Conservation (phyloP, 2,329 filamentous ascomycete genomes). For the Colletotrichum spaethianum region DNA sequence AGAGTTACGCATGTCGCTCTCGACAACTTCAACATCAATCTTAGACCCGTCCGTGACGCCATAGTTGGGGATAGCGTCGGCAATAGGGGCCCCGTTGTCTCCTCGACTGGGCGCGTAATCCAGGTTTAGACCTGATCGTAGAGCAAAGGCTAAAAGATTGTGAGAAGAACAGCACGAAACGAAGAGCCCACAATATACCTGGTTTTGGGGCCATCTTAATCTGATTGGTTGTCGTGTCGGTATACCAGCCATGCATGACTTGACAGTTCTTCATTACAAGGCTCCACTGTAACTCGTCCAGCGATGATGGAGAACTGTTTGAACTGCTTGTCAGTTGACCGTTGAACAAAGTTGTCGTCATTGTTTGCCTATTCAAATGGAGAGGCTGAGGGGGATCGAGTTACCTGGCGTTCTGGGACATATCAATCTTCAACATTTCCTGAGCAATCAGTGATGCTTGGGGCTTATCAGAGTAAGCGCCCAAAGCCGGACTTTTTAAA, state of each 20-base stretch:
- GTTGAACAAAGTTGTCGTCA: too few relatives aligned
- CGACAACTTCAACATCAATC: slow-evolving; percentile 10
- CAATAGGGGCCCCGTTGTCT: neutral
- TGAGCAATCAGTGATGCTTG: neutral
- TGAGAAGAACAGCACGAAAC: neutral
- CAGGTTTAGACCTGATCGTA: neutral
- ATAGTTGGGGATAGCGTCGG: slow-evolving; percentile 18
- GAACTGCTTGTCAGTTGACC: neutral
- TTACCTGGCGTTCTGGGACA: neutral
- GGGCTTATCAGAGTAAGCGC: neutral
- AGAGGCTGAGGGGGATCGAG: neutral
- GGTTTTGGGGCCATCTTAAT: slow-evolving; percentile 27
- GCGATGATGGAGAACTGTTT: slow-evolving; percentile 2
- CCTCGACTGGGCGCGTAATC: neutral
- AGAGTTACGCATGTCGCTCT: slow-evolving; percentile 6
- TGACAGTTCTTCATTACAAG: slow-evolving; percentile 22
- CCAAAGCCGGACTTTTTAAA: neutral
- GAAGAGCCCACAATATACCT: neutral
- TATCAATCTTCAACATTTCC: slow-evolving; percentile 8
- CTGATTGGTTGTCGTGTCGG: neutral
- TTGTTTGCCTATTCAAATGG: neutral
- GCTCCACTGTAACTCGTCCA: slow-evolving; percentile 9
- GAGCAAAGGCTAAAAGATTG: neutral
- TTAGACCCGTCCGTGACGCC: slow-evolving; percentile 19
- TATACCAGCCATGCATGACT: slow-evolving; percentile 28